Evolutionary conservation across 805 yeast species (phyloP).

Genomic region (Scheffersomyces ergatensis): DNA sequence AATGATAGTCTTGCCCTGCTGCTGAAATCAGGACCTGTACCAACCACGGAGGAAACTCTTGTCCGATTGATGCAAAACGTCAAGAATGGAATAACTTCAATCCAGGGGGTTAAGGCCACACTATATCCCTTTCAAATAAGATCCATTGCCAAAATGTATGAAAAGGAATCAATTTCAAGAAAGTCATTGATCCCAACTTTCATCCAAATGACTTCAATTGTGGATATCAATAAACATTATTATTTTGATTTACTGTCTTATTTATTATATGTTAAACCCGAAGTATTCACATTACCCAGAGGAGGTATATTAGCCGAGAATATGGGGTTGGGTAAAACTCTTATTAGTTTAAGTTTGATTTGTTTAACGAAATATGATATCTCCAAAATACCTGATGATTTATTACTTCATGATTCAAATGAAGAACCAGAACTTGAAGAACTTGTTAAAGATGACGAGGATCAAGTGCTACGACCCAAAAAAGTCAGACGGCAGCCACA

Average conservation of each 20-base stretch:
- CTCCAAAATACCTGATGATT: slow-evolving; percentile 40
- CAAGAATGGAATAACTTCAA: slow-evolving; percentile 10
- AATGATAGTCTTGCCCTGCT: too few relatives aligned
- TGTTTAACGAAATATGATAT: slow-evolving; percentile 54
- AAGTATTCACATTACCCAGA: slow-evolving; percentile 44
- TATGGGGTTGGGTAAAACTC: slow-evolving; percentile 68
- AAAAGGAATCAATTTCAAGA: slow-evolving; percentile 43
- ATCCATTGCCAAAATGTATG: slow-evolving; percentile 59
- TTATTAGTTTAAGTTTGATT: slow-evolving; percentile 56
- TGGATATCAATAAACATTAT: slow-evolving; percentile 10
- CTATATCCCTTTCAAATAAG: slow-evolving; percentile 60
- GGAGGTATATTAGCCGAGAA: slow-evolving; percentile 68
- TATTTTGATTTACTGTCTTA: slow-evolving; percentile 35
- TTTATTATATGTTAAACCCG: slow-evolving; percentile 35
- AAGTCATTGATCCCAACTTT: slow-evolving; percentile 34
- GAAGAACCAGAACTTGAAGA: background rate
- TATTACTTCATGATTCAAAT: slow-evolving; percentile 14
- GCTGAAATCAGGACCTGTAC: background rate
- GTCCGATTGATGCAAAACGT: slow-evolving; percentile 11
- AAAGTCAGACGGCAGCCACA: background rate
- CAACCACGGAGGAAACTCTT: slow-evolving; percentile 15
- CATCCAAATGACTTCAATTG: slow-evolving; percentile 15
- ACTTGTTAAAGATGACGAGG: slow-evolving; percentile 2
- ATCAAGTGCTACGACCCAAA: background rate
- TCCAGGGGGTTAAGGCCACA: slow-evolving; percentile 46